A percentile compares a stretch with the other conserved stretches of the same genome.
Conservation (phyloP, 2,329 filamentous ascomycete species). For the Shiraia sp. region DNA sequence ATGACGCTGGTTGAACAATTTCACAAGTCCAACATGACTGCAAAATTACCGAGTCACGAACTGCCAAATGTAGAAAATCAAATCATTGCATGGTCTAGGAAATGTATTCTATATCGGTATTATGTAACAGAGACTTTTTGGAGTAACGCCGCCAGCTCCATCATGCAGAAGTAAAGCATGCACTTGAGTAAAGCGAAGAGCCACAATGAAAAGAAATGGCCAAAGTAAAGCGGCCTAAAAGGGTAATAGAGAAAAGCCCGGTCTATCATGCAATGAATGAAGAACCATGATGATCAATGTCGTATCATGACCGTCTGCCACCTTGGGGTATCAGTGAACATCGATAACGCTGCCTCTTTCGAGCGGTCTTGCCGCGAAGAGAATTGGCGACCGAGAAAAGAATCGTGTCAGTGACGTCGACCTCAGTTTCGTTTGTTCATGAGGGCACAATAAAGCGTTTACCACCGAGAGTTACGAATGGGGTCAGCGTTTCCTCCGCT, state of each 20-base stretch:
- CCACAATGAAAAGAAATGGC: conserved; percentile 5
- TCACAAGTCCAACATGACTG: no score
- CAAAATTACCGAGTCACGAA: no score
- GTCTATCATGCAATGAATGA: conserved; percentile 25
- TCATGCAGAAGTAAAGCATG: conserved; percentile 21
- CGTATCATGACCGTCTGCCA: conserved; percentile 19
- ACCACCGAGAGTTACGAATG: conserved; percentile 48
- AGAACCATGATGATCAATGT: conserved; percentile 11
- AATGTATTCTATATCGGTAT: conserved; percentile 31
- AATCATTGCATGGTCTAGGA: conserved; percentile 1
- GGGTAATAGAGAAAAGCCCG: conserved; percentile 28
- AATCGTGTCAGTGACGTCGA: conserved; percentile 23
- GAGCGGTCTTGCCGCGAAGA: conserved; percentile 6
- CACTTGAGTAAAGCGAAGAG: conserved; percentile 7
- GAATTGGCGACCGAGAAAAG: conserved; percentile 15
- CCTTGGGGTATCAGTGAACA: conserved; percentile 38
- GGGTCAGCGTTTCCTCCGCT: conserved; percentile 46
- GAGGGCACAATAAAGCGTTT: conserved; percentile 12
- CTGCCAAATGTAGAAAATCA: neutral
- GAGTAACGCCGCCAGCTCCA: conserved; percentile 27
- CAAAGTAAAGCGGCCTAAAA: conserved; percentile 8
- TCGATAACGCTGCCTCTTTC: conserved; percentile 19
- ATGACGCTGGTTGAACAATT: no score
- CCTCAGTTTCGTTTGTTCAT: conserved; percentile 7
- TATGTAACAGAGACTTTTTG: conserved; percentile 31